Conservation (phyloP, 768 basidiomycete genomes). For the Trametes elegans region DNA sequence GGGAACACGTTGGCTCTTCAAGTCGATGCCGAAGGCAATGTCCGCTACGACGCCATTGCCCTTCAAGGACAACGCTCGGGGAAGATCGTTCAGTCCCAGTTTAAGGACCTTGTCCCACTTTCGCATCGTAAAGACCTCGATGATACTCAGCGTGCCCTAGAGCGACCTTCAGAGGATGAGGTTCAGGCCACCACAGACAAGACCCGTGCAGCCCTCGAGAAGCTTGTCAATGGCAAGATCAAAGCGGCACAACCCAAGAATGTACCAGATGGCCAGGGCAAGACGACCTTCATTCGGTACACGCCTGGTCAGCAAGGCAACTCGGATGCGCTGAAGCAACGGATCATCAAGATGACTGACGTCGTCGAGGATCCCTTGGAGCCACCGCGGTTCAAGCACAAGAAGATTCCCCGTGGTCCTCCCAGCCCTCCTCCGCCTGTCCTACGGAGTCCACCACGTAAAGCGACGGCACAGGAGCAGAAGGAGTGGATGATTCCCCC, state of each 20-base stretch:
- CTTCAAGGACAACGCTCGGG: slow-evolving; percentile 89
- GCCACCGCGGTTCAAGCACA: slow-evolving; percentile 96
- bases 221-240: slow-evolving; percentile 92
- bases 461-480: slow-evolving; percentile 95
- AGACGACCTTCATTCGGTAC: slow-evolving; percentile 91
- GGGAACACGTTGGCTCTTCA: slow-evolving; percentile 96
- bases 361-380: slow-evolving; percentile 97
- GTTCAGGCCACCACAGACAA: slow-evolving; percentile 89
- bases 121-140: slow-evolving; percentile 84
- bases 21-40: slow-evolving; percentile 95
- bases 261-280: slow-evolving; percentile 80
- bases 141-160: slow-evolving; percentile 73
- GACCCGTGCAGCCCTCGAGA: slow-evolving; percentile 89
- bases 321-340: slow-evolving; percentile 73
- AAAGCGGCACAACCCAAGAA: slow-evolving; percentile 98
- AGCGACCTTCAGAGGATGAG: slow-evolving; percentile 91
- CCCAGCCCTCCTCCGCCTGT: slow-evolving; percentile 97
- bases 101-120: slow-evolving; percentile 96
- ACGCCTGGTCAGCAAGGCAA: slow-evolving; percentile 90
- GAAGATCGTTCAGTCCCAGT: slow-evolving; percentile 89
- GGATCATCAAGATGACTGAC: slow-evolving; percentile 99
- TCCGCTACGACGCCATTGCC: slow-evolving; percentile 96
- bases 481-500: slow-evolving; percentile 99
- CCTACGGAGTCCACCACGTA: slow-evolving; percentile 90
- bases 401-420: slow-evolving; percentile 97